Evolutionary conservation across 1,284 basidiomycete species (phyloP), one percentile per base, ranked within the genome.

Genomic region (Cutaneotrichosporon mucoides): DNA sequence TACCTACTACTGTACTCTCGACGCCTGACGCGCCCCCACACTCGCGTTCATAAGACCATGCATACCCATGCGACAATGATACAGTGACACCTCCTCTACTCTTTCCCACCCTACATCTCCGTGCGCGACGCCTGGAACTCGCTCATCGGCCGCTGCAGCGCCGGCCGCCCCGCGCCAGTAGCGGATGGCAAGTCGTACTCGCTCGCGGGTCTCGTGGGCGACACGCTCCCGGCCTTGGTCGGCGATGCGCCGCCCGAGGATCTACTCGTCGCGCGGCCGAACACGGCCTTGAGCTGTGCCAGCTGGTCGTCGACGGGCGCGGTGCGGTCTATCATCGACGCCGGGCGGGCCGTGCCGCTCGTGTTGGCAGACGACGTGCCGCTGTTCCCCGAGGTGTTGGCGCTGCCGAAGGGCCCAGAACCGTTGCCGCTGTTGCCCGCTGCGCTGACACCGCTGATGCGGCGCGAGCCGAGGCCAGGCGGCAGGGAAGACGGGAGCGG

Each of bases 251-350:
- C 49, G 9, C 49, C 49, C 15, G 37, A 41, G 49, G n/a, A 13
- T 33, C 53, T 45, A 11, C 43, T 47, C 45, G 53, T 40, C 16
- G 53, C 53, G 13, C 53, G 53, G 5, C 53, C 53, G 35, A 76
- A 76, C 13, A 76, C 53, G n/a, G 69, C 68, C 59, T 74, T 76
- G 56, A 69, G 69, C 35, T 70, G 66, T 35, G 72, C 71, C 12
- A 74, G 57, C 59, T 73, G 72, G 52, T 71, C 72, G 51, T 76
- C 73, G 5, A 70, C 61, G 4, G 72, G 71, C 44, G 45, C 42
- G 2, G 50, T n/a, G 44, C 51, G 49, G 50, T 52, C 46, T n/a
- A 56, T 50, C 45, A 56, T 53, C 36, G 42, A 43, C n/a, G 40
- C 15, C 33, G 57, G 60, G 41, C 53, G 64, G 43, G 53, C 15